Percentiles rank a stretch among this genome's conserved stretches.
Conservation (phyloP, 257 asterid species). For the Solanum dulcamara region DNA sequence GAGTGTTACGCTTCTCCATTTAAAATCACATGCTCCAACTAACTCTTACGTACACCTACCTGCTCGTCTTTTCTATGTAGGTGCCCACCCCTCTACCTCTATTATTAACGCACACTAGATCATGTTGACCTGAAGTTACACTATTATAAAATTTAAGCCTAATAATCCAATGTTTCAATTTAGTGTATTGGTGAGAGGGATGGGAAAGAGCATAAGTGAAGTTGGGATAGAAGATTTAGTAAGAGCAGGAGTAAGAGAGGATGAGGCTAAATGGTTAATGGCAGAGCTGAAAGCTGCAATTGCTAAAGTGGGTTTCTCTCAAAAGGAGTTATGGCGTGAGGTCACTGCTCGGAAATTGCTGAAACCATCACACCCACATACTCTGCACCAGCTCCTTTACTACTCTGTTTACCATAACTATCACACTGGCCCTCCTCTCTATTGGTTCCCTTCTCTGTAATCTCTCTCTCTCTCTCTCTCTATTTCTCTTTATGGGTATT, state of each 20-base stretch:
- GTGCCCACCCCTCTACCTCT: not conserved
- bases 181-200: not conserved
- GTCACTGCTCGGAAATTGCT: conserved; percentile 39
- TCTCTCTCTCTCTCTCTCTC: not conserved
- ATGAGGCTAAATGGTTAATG: conserved; percentile 46
- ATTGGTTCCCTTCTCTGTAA: conserved; percentile 87
- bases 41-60: not conserved
- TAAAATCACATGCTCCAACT: not conserved
- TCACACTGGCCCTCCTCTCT: conserved; percentile 62
- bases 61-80: not conserved
- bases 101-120: not conserved
- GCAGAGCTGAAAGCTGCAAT: conserved; percentile 25
- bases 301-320: conserved; percentile 4
- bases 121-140: not conserved
- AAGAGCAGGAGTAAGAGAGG: conserved; percentile 32
- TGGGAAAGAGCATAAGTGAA: conserved; percentile 35
- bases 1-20: not conserved
- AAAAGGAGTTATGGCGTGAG: conserved; percentile 44
- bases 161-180: too few relatives aligned
- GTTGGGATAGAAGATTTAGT: conserved; percentile 48
- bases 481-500: not conserved
- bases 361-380: conserved; percentile 67
- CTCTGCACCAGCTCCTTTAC: conserved; percentile 66
- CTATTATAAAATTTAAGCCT: too few relatives aligned
- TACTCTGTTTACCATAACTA: conserved; percentile 38